These are phyloP conservation scores for Melastoma candidum DNA, from an alignment of 441 rosid species.

Conservation along the genomic window DNA sequence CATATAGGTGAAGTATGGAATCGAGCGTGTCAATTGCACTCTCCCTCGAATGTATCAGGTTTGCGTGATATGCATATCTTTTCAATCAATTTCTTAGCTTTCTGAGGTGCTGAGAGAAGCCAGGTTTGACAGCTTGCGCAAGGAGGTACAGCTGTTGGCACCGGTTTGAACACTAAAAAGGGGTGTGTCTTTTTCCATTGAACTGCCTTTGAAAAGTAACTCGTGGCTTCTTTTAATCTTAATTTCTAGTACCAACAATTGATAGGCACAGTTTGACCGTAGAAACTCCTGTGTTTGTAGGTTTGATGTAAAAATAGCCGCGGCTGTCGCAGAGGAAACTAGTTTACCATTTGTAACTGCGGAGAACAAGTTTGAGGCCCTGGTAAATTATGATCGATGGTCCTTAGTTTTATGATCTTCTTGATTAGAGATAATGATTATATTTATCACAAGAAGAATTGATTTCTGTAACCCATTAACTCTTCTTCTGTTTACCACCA, in stretches of 20 bases:
- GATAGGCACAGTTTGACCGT: too few species aligned
- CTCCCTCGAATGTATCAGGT: constrained; percentile 93
- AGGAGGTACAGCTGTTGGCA: constrained; percentile 99
- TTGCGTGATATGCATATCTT: constrained; percentile 13
- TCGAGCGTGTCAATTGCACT: constrained; percentile 51
- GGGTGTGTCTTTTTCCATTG: constrained; percentile 43
- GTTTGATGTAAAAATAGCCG: constrained; percentile 88
- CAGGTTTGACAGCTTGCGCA: constrained; percentile 78
- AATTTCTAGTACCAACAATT: too few species aligned
- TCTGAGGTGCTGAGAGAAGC: constrained; percentile 21
- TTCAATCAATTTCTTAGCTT: not conserved
- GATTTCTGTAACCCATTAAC: too few species aligned
- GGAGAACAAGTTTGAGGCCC: constrained; percentile 94
- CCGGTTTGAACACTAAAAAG: constrained; percentile 92
- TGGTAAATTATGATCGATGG: constrained; percentile 41
- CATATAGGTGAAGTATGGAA: constrained; percentile 77
- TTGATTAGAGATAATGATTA: too few species aligned
- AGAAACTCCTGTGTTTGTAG: constrained; percentile 21
- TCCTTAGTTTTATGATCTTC: not conserved
- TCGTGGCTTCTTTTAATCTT: not conserved
- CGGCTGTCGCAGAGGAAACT: constrained; percentile 91
- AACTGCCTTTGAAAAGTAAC: constrained; percentile 6
- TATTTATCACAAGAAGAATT: not conserved
- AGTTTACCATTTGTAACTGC: constrained; percentile 79
- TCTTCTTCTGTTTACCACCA: not conserved